Percentiles rank a stretch among this genome's conserved stretches.
These are phyloP conservation scores for Agarophyton chilense DNA, from an alignment of 23 red algal species.

Conservation along the genomic window DNA sequence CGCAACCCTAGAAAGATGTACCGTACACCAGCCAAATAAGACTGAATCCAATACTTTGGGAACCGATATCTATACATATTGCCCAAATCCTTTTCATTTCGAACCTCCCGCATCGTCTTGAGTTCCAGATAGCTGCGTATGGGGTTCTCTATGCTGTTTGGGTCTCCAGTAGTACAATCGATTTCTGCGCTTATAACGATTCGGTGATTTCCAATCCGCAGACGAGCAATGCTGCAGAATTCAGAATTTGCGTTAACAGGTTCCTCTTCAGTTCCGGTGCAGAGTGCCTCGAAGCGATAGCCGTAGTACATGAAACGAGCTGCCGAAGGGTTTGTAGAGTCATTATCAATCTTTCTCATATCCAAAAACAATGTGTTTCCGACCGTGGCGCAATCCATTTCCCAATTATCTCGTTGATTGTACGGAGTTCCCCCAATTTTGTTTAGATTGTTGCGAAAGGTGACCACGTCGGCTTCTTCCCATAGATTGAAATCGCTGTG, in stretches of 20 bases:
- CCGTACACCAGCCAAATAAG: conserved; percentile 77
- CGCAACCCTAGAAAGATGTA: conserved; percentile 75
- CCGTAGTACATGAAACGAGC: conserved; percentile 70
- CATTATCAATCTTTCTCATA: conserved; percentile 42
- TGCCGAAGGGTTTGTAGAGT: background rate
- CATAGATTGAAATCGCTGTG: background rate
- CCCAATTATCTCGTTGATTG: conserved; percentile 62
- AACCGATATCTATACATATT: conserved; percentile 62
- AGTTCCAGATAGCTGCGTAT: conserved; percentile 70
- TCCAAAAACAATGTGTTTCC: conserved; percentile 73
- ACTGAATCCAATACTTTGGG: conserved; percentile 88
- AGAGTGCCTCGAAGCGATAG: conserved; percentile 86
- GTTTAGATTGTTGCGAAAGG: conserved; percentile 93
- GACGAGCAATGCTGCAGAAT: conserved; percentile 70
- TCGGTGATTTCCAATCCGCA: conserved; percentile 72
- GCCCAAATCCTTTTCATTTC: conserved; percentile 36
- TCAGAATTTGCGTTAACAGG: conserved; percentile 87
- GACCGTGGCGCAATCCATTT: conserved; percentile 69
- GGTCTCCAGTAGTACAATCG: conserved; percentile 44
- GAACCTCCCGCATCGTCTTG: conserved; percentile 68
- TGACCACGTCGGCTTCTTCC: conserved; percentile 69
- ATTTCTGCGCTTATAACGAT: conserved; percentile 80
- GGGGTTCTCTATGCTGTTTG: background rate
- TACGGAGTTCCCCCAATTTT: conserved; percentile 84
- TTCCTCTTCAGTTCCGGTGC: conserved; percentile 45